Base-by-base conservation (phyloP, 305 asterid species). In the Striga hermonthica region DNA sequence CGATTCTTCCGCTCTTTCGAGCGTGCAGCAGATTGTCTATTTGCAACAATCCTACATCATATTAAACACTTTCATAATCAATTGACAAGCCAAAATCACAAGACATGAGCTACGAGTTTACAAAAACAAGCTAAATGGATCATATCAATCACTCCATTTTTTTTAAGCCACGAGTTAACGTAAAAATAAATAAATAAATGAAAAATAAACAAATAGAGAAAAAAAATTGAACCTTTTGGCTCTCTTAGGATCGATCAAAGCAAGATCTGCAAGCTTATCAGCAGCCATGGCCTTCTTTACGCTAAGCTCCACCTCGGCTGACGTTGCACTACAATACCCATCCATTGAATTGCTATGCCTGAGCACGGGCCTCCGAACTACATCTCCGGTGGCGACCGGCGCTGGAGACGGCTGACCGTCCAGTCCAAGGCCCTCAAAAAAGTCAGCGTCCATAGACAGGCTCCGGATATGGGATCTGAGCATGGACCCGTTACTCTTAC, bases 221-320 rank as follows among this genome's bases (percentile, higher is more conserved):
- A n/a, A n/a, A n/a, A n/a, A n/a, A n/a, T n/a, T 37, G 40, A 66
- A 91, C 98, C 98, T 85, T 76, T 89, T 92, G 7, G 98, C 97
- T 72, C 95, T 84, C 72, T 84, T 92, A 70, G 98, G 98, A 69
- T 92, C 98, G 68, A 89, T 80, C 79, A 86, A 75, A 14, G 97
- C 88, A 39, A 92, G 86, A 70, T 92, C 96, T 0, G 93, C 86
- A 56, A 91, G 84, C 59, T 81, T 79, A 45, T 87, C 95, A 44
- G 82, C 75, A 31, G 76, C 79, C 84, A 85, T 72, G 3, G 80
- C 90, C 73, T 87, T 86, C 91, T 91, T 86, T 10, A 65, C 79
- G 22, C 3, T 37, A 56, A 75, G 72, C 34, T 88, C 97, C 72
- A 75, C 83, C 81, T 89, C 98, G 40, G 83, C 79, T 72, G 89